Base-by-base conservation (phyloP, 768 basidiomycete genomes). In the Amanita exitialis region DNA sequence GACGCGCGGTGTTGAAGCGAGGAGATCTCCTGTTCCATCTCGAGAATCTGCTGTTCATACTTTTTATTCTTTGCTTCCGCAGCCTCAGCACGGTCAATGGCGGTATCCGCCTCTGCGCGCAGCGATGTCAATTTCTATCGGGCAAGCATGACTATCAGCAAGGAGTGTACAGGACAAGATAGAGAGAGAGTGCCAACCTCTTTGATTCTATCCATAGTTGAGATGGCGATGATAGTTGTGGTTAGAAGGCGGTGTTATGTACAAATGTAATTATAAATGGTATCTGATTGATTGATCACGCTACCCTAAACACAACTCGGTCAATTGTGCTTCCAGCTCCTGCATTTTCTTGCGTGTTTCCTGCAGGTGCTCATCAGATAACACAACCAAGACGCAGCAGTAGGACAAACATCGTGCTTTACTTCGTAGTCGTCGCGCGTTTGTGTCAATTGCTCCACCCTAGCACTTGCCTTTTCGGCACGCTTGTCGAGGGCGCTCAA, bases 61-160 rank as follows among this genome's bases (percentile, higher is more conserved):
- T 75, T 72, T 79, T 93, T 95, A 74, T 79, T 80, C 74, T 88
- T 83, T 3, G 70, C 72, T 65, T 98, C 95, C 9, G 92, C 90
- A 10, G 68, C 75, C 61, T 99, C 96, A 28, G 95, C 96, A 51
- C 96, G 89, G 21, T 68, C 64, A 51, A 86, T 69, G 37, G 91
- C 86, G 46, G 61, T 62, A 66, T 99, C 96, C 48, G 90, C 92
- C 73, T 98, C 94, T 34, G 65, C 63, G 56, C 92, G 90, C 59
- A 97, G 80, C 39, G 70, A 55, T 62, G 67, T 76, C 70, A 97
- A 72, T 84, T 82, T 88, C 88, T 90, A 56, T 3, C 20, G 38
- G 15, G 39, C 46, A 28, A 48, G 36, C 3, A 27, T 12, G 10
- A 23, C 8, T 30, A 45, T 38, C 44, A n/a, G n/a, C n/a, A n/a